Conservation (phyloP, 164 flowering plant genomes). For the Kingdonia uniflora region DNA sequence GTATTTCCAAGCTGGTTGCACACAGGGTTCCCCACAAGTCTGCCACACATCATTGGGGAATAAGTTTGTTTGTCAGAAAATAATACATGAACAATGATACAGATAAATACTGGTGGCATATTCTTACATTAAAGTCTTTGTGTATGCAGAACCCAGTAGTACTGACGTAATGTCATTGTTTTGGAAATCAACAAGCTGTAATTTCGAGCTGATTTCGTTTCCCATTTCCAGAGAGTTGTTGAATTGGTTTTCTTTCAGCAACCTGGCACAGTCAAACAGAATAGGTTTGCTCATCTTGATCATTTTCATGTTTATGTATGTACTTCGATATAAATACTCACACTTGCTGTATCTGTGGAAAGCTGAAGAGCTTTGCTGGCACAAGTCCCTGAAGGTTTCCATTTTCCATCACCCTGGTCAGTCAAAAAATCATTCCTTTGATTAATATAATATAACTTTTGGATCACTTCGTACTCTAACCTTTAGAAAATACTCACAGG, state of each 20-base stretch:
- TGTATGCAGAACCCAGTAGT: conserved; percentile 32
- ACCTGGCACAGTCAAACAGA: conserved; percentile 29
- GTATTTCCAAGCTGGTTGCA: conserved; percentile 38
- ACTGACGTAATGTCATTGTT: conserved; percentile 46
- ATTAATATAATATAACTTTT: conserved; percentile 1
- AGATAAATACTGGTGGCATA: too few species aligned
- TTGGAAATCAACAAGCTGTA: conserved; percentile 67
- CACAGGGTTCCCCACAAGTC: conserved; percentile 73
- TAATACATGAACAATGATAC: too few species aligned
- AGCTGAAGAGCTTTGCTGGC: conserved; percentile 47
- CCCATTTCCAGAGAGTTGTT: conserved; percentile 56
- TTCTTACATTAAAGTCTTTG: conserved; percentile 51
- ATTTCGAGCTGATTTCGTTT: conserved; percentile 35
- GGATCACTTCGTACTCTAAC: not conserved
- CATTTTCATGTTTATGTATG: not conserved
- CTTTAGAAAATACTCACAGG: conserved; percentile 40
- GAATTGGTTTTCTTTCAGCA: conserved; percentile 57
- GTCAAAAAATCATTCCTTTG: not conserved
- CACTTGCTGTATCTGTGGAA: conserved; percentile 77
- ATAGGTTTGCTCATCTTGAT: not conserved
- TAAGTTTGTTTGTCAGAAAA: too few species aligned
- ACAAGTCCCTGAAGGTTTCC: conserved; percentile 54
- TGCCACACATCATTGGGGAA: conserved; percentile 13
- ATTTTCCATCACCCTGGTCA: conserved; percentile 49
- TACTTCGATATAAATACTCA: conserved; percentile 23